Evolutionary conservation across 148 eudicot genomes (phyloP).

Genomic region (Arbutus unedo): DNA sequence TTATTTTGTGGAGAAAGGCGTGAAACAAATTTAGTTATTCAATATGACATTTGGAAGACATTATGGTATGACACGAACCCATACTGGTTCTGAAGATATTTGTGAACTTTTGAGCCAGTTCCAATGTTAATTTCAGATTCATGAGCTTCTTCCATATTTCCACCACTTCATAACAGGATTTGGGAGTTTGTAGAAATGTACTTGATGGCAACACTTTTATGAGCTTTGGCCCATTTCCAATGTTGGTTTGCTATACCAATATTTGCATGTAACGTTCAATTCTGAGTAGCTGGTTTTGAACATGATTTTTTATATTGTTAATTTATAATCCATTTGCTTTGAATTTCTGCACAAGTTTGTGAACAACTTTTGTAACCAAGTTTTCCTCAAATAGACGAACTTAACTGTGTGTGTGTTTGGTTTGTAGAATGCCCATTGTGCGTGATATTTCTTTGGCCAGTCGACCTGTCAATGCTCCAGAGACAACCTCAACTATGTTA

Average conservation of each 20-base stretch:
- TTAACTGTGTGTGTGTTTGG: conserved; percentile 3
- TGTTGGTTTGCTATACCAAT: neutral
- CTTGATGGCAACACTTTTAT: neutral
- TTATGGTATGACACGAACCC: neutral
- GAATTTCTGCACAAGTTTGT: neutral
- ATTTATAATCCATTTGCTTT: neutral
- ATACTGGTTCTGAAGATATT: neutral
- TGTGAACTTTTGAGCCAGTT: neutral
- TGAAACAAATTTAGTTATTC: neutral
- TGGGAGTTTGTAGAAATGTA: neutral
- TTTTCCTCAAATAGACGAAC: neutral
- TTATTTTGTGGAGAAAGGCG: conserved; percentile 2
- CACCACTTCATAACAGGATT: neutral
- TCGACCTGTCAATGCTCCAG: conserved; percentile 16
- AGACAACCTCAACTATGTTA: conserved; percentile 18
- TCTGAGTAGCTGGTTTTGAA: neutral
- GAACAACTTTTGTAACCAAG: neutral
- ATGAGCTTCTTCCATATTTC: neutral
- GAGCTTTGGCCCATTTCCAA: neutral
- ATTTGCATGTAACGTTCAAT: neutral
- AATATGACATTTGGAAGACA: neutral
- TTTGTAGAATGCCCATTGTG: conserved; percentile 24
- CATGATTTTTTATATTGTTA: neutral
- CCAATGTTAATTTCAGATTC: neutral
- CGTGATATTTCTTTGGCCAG: neutral